Conservation (phyloP, 1,284 basidiomycete species). For the Vanrija humicola region DNA sequence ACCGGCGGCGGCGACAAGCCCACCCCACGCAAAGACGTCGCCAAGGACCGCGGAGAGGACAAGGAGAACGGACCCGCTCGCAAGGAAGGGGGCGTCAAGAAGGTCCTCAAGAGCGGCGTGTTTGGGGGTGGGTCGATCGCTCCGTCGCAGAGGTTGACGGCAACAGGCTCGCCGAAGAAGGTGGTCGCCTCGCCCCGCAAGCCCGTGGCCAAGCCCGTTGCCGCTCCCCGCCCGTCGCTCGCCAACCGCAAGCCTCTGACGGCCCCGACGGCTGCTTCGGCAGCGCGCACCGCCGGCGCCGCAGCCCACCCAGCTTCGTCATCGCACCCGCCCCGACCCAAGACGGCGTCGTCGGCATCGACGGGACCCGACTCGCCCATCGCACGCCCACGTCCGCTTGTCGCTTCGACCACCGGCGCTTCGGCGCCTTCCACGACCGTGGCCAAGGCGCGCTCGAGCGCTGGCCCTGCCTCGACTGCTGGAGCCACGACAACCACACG, state of each 20-base stretch:
- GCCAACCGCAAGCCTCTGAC: conserved; percentile 19
- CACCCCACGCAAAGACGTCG: not conserved
- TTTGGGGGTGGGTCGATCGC: conserved; percentile 36
- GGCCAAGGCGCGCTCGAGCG: conserved; percentile 6
- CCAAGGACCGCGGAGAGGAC: conserved; percentile 10
- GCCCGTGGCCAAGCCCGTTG: conserved; percentile 1
- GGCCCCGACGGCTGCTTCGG: conserved; percentile 16
- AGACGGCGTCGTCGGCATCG: conserved; percentile 14
- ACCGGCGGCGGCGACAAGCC: conserved; percentile 3
- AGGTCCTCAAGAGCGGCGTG: conserved; percentile 43
- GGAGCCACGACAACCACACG: not conserved
- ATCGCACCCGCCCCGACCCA: conserved; percentile 6
- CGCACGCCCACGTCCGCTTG: conserved; percentile 5
- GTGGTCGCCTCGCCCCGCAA: conserved; percentile 8
- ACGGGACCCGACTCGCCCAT: conserved; percentile 13
- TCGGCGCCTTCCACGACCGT: not conserved
- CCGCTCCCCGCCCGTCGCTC: conserved; percentile 11
- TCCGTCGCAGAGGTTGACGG: not conserved
- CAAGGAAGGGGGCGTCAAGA: conserved; percentile 32
- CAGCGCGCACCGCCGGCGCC: conserved; percentile 8
- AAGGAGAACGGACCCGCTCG: conserved; percentile 5
- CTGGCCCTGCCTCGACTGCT: conserved; percentile 1
- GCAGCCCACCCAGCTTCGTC: not conserved
- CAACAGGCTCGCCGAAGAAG: not conserved
- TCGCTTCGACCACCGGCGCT: conserved; percentile 2